Evolutionary conservation across 2,329 filamentous ascomycete species (phyloP).

Genomic region (Ophioceras dolichostomum): DNA sequence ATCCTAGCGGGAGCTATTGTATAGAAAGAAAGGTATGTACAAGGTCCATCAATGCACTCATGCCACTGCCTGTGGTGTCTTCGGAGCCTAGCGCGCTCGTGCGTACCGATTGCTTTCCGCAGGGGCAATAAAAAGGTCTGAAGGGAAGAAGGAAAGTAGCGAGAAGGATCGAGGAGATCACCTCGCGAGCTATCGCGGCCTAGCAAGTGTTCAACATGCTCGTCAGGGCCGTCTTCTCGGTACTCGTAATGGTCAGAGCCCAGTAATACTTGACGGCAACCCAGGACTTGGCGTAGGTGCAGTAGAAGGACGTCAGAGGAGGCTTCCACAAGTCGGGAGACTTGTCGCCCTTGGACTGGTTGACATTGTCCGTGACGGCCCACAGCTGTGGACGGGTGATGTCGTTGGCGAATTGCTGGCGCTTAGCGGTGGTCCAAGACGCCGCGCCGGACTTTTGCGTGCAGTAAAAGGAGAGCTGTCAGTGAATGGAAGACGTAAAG

Average conservation of each 20-base stretch:
- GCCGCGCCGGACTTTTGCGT: constrained; percentile 51
- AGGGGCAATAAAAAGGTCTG: no score
- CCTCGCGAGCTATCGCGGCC: no score
- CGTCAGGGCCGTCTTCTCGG: constrained; percentile 57
- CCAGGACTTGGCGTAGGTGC: constrained; percentile 68
- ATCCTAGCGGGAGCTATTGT: no score
- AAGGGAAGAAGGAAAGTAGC: no score
- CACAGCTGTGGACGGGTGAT: constrained; percentile 62
- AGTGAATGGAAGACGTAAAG: constrained; percentile 3
- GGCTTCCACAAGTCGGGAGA: constrained; percentile 71
- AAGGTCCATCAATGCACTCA: no score
- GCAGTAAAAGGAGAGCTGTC: not conserved
- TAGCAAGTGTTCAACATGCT: constrained; percentile 55
- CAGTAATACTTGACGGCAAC: constrained; percentile 68
- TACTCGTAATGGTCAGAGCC: constrained; percentile 52
- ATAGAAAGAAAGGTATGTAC: no score
- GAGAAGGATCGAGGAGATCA: no score
- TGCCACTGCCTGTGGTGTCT: no score
- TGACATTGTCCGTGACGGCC: constrained; percentile 68
- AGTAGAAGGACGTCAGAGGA: constrained; percentile 55
- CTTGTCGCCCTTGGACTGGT: constrained; percentile 60
- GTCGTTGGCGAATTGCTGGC: constrained; percentile 67
- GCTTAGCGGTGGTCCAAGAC: constrained; percentile 55
- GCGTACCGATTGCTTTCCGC: no score
- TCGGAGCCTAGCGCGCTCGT: no score